Evolutionary conservation across 1,284 basidiomycete species (phyloP).

Genomic region (Trichosporon faecale): DNA sequence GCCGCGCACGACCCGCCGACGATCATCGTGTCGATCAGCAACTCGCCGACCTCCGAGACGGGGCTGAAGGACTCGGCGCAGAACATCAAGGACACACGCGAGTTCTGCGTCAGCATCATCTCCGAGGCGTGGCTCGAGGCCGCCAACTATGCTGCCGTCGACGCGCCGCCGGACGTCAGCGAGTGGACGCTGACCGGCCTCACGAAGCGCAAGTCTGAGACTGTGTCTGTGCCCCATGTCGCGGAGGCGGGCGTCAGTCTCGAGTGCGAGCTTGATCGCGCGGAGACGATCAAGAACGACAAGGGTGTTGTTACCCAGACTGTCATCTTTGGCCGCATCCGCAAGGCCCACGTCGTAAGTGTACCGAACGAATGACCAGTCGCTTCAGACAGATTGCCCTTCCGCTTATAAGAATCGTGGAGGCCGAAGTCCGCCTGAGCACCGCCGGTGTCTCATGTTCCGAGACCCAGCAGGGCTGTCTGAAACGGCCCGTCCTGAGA

Average conservation of each 20-base stretch:
- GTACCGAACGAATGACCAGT: no score
- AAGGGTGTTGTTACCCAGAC: conserved; percentile 56
- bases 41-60: neutral
- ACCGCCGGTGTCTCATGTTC: neutral
- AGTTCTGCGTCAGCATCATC: conserved; percentile 73
- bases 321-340: conserved; percentile 64
- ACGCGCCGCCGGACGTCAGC: conserved; percentile 63
- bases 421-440: neutral
- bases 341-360: conserved; percentile 59
- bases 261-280: conserved; percentile 67
- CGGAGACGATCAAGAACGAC: conserved; percentile 58
- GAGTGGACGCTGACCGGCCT: conserved; percentile 74
- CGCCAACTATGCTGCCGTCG: conserved; percentile 65
- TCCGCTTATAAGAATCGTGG: neutral
- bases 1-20: conserved; percentile 64
- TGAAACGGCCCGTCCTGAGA: neutral
- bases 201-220: conserved; percentile 61
- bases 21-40: conserved; percentile 61
- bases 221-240: conserved; percentile 58
- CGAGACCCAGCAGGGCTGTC: no score
- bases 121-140: conserved; percentile 71
- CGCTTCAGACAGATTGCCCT: no score
- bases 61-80: conserved; percentile 58
- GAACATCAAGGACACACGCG: conserved; percentile 65
- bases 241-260: conserved; percentile 68